Percentiles rank a stretch among this genome's conserved stretches.
Conservation (phyloP, 2,329 filamentous ascomycete genomes). For the Sporothrix sp. region DNA sequence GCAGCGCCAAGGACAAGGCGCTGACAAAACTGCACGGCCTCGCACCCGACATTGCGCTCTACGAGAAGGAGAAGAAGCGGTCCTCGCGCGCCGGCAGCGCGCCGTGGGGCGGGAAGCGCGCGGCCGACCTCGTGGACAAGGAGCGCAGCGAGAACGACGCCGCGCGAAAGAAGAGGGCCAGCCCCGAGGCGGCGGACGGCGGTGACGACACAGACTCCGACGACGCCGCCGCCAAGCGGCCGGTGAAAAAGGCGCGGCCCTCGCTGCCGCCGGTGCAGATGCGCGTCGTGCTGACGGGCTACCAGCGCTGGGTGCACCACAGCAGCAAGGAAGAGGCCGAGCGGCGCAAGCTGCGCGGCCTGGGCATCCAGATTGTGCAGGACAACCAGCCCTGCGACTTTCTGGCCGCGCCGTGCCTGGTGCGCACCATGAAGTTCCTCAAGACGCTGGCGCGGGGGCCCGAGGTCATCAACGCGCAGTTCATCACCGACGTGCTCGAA, state of each 20-base stretch:
- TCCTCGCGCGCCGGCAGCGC: constrained; percentile 36
- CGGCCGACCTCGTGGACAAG: constrained; percentile 48
- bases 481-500: constrained; percentile 68
- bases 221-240: constrained; percentile 38
- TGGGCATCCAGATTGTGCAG: constrained; percentile 73
- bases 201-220: constrained; percentile 33
- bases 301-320: constrained; percentile 69
- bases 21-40: constrained; percentile 65
- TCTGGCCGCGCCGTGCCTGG: constrained; percentile 74
- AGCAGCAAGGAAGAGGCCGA: constrained; percentile 68
- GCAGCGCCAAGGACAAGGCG: constrained; percentile 82
- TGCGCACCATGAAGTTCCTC: constrained; percentile 90
- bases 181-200: constrained; percentile 9
- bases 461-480: constrained; percentile 64
- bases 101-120: constrained; percentile 54
- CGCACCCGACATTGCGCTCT: constrained; percentile 77
- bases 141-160: constrained; percentile 44
- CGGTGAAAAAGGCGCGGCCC: constrained; percentile 53
- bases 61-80: constrained; percentile 88
- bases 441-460: constrained; percentile 75
- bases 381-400: constrained; percentile 72
- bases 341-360: constrained; percentile 65
- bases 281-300: constrained; percentile 74
- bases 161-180: constrained; percentile 35
- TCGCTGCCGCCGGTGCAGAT: constrained; percentile 57